A percentile compares a stretch with the other conserved stretches of the same genome.
Evolutionary conservation across 148 eudicot species (phyloP).

Genomic region (Rhododendron kiyosumense): DNA sequence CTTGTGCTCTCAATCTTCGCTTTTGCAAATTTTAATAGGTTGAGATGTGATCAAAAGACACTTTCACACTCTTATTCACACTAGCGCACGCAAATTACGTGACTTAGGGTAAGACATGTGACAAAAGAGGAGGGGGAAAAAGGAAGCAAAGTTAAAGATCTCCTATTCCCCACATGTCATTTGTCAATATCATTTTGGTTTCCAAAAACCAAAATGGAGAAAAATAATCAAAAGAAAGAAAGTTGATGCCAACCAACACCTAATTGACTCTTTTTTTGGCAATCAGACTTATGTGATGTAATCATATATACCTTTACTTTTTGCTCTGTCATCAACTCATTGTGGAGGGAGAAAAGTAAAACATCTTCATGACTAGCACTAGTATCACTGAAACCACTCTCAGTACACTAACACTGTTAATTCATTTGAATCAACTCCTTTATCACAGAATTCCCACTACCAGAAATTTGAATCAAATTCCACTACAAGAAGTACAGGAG

Average conservation of each 20-base stretch:
- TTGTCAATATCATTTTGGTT: background rate
- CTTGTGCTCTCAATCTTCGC: background rate
- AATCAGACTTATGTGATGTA: background rate
- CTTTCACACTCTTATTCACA: background rate
- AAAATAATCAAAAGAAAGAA: background rate
- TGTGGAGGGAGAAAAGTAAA: background rate
- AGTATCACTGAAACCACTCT: too few species aligned
- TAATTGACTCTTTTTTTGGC: background rate
- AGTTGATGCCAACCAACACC: background rate
- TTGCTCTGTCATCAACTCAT: conserved; percentile 8
- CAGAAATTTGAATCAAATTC: background rate
- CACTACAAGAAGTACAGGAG: background rate
- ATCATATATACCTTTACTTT: background rate
- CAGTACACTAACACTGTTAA: background rate
- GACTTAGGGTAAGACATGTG: background rate
- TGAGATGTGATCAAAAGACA: background rate
- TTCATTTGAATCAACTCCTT: background rate
- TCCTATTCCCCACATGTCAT: background rate
- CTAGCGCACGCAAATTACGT: background rate
- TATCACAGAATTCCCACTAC: background rate
- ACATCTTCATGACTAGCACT: background rate
- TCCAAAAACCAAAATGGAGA: background rate
- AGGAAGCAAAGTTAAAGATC: background rate
- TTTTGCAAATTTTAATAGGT: background rate
- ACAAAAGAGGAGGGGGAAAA: background rate